phyloP scores from a whole-genome alignment of 306 rosid species.

The Citrullus mucosospermus region DNA sequence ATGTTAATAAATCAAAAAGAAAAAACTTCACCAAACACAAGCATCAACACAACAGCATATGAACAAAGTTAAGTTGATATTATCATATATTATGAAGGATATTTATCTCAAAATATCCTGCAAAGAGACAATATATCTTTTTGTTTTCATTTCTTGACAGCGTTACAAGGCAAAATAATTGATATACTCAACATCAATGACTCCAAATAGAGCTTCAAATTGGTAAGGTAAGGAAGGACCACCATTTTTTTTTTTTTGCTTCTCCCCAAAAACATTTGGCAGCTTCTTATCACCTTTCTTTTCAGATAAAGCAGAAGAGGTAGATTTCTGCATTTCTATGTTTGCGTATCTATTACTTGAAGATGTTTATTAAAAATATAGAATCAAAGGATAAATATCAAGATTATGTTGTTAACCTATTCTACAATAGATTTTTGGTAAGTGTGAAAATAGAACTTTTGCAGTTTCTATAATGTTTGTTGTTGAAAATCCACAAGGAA shows the following conservation, averaged over 20 bases:
- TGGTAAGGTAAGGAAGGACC: not conserved
- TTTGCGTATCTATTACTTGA: not conserved
- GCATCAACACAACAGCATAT: not conserved
- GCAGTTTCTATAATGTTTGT: constrained; percentile 15
- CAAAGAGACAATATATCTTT: not conserved
- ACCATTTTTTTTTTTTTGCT: not conserved
- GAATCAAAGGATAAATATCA: not conserved
- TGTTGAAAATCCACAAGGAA: constrained; percentile 4
- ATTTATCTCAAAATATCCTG: not conserved
- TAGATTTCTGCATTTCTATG: not conserved
- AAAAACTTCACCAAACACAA: no score
- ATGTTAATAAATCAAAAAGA: no score
- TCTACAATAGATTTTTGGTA: not conserved
- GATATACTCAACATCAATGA: not conserved
- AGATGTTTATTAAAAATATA: not conserved
- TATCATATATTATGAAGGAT: not conserved
- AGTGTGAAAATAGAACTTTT: constrained; percentile 7
- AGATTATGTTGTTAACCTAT: constrained; percentile 9
- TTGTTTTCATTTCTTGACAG: not conserved
- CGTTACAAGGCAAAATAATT: not conserved
- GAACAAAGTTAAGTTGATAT: not conserved
- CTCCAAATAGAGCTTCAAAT: not conserved
- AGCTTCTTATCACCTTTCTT: not conserved
- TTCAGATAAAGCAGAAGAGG: not conserved
- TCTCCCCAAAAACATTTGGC: not conserved